Evolutionary conservation across 1,139 yeast genomes (phyloP).

Genomic region (Hansenula sp.): DNA sequence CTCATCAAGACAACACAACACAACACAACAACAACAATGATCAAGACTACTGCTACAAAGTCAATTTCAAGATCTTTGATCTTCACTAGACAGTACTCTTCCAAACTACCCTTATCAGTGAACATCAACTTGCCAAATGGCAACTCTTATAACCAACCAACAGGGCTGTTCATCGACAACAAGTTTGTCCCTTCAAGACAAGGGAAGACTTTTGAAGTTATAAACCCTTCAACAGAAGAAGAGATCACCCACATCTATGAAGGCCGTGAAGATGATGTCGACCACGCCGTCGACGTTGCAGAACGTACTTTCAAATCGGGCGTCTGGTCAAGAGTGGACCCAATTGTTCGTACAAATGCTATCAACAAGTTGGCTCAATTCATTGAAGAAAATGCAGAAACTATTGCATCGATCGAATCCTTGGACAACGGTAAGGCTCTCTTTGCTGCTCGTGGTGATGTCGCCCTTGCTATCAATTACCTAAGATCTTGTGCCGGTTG

Average conservation of each 20-base stretch:
- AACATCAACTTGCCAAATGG: slow-evolving; percentile 52
- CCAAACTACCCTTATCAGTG: slow-evolving; percentile 22
- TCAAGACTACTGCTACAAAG: not conserved
- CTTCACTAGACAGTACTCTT: not conserved
- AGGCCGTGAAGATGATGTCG: slow-evolving; percentile 40
- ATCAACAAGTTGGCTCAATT: slow-evolving; percentile 55
- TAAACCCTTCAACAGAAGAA: slow-evolving; percentile 43
- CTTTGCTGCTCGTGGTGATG: slow-evolving; percentile 46
- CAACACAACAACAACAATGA: not conserved
- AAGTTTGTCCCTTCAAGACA: slow-evolving; percentile 34
- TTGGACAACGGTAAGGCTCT: slow-evolving; percentile 73
- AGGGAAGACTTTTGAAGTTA: slow-evolving; percentile 37
- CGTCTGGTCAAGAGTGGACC: slow-evolving; percentile 35
- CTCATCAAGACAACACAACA: too few relatives aligned
- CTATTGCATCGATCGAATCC: slow-evolving; percentile 62
- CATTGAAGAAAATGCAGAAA: slow-evolving; percentile 51
- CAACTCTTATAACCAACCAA: slow-evolving; percentile 43
- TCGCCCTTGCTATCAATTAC: slow-evolving; percentile 50
- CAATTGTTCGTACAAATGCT: slow-evolving; percentile 44
- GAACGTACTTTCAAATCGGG: slow-evolving; percentile 32
- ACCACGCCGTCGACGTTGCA: slow-evolving; percentile 40
- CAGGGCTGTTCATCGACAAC: slow-evolving; percentile 43
- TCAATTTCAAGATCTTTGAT: not conserved
- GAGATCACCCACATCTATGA: slow-evolving; percentile 38
- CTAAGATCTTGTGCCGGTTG: slow-evolving; percentile 67